A percentile compares a stretch with the other conserved stretches of the same genome.
Conservation (phyloP, 2,329 filamentous ascomycete genomes). For the Colletotrichum cuscutae region DNA sequence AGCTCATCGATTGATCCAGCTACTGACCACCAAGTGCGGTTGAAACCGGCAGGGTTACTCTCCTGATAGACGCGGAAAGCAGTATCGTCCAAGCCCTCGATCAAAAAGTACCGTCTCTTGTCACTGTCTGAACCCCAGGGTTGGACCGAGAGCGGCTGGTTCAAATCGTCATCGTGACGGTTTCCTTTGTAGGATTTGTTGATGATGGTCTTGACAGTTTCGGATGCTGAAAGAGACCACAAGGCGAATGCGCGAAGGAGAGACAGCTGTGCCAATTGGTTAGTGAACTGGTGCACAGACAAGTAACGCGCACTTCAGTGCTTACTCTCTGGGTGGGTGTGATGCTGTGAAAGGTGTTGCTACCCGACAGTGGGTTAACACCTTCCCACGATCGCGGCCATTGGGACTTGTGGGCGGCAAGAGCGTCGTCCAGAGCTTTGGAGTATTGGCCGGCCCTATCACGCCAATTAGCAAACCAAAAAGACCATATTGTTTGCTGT, state of each 20-base stretch:
- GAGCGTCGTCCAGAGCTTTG: slow-evolving; percentile 92
- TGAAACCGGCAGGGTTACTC: slow-evolving; percentile 82
- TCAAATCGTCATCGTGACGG: slow-evolving; percentile 81
- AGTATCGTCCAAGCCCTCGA: slow-evolving; percentile 95
- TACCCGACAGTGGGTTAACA: slow-evolving; percentile 84
- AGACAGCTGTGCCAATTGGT: slow-evolving; percentile 70
- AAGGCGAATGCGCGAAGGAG: slow-evolving; percentile 85
- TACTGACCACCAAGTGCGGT: slow-evolving; percentile 90
- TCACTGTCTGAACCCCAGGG: slow-evolving; percentile 91
- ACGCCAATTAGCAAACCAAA: slow-evolving; percentile 15
- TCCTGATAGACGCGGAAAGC: slow-evolving; percentile 94
- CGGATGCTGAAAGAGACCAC: slow-evolving; percentile 91
- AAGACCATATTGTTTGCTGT: neutral
- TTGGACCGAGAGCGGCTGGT: slow-evolving; percentile 89
- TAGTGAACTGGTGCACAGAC: neutral
- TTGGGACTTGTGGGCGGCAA: slow-evolving; percentile 85
- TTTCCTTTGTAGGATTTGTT: slow-evolving; percentile 89
- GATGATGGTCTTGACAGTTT: slow-evolving; percentile 82
- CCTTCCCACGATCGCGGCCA: slow-evolving; percentile 88
- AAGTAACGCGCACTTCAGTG: neutral
- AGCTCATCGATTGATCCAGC: slow-evolving; percentile 92
- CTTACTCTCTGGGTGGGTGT: slow-evolving; percentile 81
- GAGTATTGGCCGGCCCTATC: slow-evolving; percentile 89
- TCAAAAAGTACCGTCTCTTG: slow-evolving; percentile 91
- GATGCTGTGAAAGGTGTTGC: slow-evolving; percentile 85